Conservation (phyloP, 169 alveolate genomes). For the Cryptosporidium sp. region DNA sequence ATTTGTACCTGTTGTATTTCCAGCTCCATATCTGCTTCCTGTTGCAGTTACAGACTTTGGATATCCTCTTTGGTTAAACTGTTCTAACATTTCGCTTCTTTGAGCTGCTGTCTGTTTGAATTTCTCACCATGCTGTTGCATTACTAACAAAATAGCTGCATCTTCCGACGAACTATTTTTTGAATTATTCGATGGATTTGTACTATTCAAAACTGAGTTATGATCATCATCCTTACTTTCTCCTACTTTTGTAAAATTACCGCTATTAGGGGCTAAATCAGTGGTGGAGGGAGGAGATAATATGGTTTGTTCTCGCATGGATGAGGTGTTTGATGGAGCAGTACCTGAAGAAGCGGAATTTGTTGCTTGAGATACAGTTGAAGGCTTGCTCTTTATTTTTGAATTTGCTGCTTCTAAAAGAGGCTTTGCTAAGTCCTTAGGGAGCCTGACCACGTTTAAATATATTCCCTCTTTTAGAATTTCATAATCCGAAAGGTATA, state of each 20-base stretch:
- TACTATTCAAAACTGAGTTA: background rate
- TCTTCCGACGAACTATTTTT: conserved; percentile 30
- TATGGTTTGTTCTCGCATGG: background rate
- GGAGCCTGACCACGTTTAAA: conserved; percentile 56
- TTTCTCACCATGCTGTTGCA: conserved; percentile 75
- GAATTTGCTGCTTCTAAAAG: conserved; percentile 66
- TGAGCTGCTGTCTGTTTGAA: conserved; percentile 73
- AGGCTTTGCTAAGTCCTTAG: conserved; percentile 59
- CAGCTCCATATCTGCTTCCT: conserved; percentile 5
- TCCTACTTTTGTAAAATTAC: background rate
- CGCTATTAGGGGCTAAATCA: background rate
- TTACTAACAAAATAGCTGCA: conserved; percentile 62
- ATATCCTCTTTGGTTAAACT: conserved; percentile 29
- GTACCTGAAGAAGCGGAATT: background rate
- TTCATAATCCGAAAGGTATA: conserved; percentile 65
- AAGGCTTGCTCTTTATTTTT: conserved; percentile 40
- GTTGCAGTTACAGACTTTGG: background rate
- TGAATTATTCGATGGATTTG: background rate
- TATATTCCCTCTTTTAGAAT: conserved; percentile 44
- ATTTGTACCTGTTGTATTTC: background rate
- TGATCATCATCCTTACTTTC: background rate
- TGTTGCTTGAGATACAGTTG: background rate
- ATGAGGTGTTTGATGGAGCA: background rate
- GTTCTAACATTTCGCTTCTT: conserved; percentile 69
- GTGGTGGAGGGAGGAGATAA: background rate